Evolutionary conservation across 129 eudicot species (phyloP), one percentile per base, ranked within the genome.

Genomic region (Heracleum sosnowskyi): DNA sequence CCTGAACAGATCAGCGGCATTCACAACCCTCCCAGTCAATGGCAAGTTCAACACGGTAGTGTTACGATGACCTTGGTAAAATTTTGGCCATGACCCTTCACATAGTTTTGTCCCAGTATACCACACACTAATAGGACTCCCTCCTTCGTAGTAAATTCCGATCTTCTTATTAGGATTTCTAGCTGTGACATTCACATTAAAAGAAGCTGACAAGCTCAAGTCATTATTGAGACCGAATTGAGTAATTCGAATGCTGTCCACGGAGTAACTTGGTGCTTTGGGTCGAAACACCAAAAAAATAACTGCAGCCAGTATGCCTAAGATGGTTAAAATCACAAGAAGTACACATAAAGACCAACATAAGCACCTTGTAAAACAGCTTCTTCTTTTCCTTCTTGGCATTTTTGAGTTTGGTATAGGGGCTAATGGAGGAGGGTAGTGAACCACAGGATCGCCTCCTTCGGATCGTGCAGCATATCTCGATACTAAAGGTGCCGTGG

Each of bases 21-120:
- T 87, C 64, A 51, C 69, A 1, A 85, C 76, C 55, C 85, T 90
- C n/a, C 96, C 98, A 2, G 86, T 57, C 37, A 88, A 28, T 12
- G 81, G 71, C 39, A 94, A 66, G 63, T 83, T 40, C 28, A 90
- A 64, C 73, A 81, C 76, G 6, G 97, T 95, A 0, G 98, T 95
- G 82, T 91, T 95, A 55, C 83, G 80, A 78, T 95, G 98, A 7
- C 96, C 98, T 77, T 95, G 98, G 83, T 95, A 95, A 78, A 95
- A 95, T 75, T 80, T 84, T 0, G 98, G 98, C 92, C 89, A 86
- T 29, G 92, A 64, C 18, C 98, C 98, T 80, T 95, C 89, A 53
- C 93, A 84, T 1, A 95, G 92, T 51, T 71, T 74, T 10, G 85
- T 86, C 9, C 88, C 86, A 15, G 80, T 79, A 79, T 88, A 95